Percentiles rank a stretch among this genome's conserved stretches.
These are phyloP conservation scores for Kalmusia sp. DNA, from an alignment of 2,329 filamentous ascomycete genomes.

Conservation along the genomic window DNA sequence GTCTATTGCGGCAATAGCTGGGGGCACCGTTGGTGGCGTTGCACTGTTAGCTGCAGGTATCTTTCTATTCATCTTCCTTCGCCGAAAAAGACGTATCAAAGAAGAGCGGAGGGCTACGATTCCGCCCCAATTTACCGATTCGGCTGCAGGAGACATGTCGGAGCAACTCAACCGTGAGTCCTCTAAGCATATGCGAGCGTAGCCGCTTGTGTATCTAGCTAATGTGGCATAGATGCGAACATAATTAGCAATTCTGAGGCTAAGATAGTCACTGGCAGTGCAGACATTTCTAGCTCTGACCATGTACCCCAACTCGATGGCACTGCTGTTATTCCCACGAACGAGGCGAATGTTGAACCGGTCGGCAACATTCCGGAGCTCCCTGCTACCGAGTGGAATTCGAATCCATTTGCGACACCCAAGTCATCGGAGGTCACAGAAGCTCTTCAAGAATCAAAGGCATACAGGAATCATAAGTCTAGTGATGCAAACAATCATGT, in stretches of 20 bases:
- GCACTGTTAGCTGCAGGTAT: constrained; percentile 15
- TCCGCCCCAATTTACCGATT: constrained; percentile 26
- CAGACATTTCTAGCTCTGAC: constrained; percentile 10
- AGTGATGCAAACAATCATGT: constrained; percentile 15
- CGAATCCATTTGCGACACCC: constrained; percentile 7
- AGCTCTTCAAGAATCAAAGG: not conserved
- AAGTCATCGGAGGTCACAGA: constrained; percentile 3
- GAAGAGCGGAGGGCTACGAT: constrained; percentile 29
- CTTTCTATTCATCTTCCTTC: constrained; percentile 19
- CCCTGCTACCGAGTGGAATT: constrained; percentile 10
- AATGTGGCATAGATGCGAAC: constrained; percentile 17
- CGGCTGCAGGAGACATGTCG: constrained; percentile 32
- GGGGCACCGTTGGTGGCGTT: constrained; percentile 29
- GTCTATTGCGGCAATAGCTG: constrained; percentile 28
- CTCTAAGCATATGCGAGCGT: not conserved
- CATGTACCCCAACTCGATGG: constrained; percentile 24
- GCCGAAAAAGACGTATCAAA: constrained; percentile 21
- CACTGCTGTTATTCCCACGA: constrained; percentile 15
- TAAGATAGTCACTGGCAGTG: not conserved
- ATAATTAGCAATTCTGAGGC: not conserved
- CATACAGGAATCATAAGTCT: not conserved
- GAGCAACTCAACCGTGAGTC: constrained; percentile 26
- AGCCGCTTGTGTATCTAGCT: constrained; percentile 10
- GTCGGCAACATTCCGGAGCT: constrained; percentile 26
- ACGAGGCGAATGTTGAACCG: constrained; percentile 21